Evolutionary conservation across 2,329 filamentous ascomycete species (phyloP).

Genomic region (Xylariaceae sp.): DNA sequence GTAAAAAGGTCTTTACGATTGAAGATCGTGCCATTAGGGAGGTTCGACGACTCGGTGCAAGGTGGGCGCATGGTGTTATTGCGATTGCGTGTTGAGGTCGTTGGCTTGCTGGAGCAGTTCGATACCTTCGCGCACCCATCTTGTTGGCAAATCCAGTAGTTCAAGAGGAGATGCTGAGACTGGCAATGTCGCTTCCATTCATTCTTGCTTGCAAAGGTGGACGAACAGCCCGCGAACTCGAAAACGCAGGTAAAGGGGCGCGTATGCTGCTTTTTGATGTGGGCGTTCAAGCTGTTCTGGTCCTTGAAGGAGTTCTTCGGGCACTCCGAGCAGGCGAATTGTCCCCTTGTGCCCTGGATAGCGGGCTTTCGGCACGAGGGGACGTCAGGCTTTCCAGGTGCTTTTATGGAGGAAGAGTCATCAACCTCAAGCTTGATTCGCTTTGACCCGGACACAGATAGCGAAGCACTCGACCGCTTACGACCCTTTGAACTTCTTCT

Average conservation of each 20-base stretch:
- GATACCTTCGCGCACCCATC: conserved; percentile 45
- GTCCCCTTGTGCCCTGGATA: conserved; percentile 20
- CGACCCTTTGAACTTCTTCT: conserved; percentile 14
- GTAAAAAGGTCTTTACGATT: conserved; percentile 91
- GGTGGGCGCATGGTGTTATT: conserved; percentile 10
- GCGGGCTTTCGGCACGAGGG: too few relatives aligned
- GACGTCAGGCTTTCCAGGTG: conserved; percentile 16
- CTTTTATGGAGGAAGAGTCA: conserved; percentile 7
- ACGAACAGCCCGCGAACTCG: conserved; percentile 67
- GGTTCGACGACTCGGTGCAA: conserved; percentile 12
- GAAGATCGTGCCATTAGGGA: conserved; percentile 62
- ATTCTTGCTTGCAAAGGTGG: conserved; percentile 76
- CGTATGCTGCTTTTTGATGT: conserved; percentile 50
- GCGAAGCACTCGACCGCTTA: conserved; percentile 19
- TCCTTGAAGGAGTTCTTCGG: conserved; percentile 40
- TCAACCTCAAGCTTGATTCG: conserved; percentile 19
- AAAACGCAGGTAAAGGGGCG: conserved; percentile 75
- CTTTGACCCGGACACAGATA: conserved; percentile 14
- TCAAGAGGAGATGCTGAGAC: conserved; percentile 72
- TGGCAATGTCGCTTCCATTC: conserved; percentile 91
- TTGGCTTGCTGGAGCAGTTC: conserved; percentile 20
- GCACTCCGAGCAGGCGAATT: conserved; percentile 34
- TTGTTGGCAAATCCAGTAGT: conserved; percentile 72
- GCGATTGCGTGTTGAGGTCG: conserved; percentile 16
- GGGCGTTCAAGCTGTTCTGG: conserved; percentile 39